Percentiles rank a stretch among this genome's conserved stretches.
phyloP scores from a whole-genome alignment of 805 yeast species.

The Candida loeiensis region DNA sequence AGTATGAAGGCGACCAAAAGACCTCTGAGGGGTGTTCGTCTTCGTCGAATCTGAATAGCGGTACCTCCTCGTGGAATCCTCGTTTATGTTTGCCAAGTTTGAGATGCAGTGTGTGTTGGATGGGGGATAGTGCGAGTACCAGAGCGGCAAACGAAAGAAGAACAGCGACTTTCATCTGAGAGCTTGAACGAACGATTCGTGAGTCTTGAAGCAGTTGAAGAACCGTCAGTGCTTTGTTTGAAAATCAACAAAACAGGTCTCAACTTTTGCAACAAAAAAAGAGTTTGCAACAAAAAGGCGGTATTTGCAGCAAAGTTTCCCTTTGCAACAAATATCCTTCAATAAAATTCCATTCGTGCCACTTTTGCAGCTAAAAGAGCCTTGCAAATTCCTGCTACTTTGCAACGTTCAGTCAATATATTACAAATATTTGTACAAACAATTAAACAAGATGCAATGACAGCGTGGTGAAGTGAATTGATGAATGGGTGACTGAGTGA shows the following conservation, averaged over 20 bases:
- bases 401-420: slow-evolving; percentile 1
- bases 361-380: too few relatives aligned
- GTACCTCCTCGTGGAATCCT: slow-evolving; percentile 30
- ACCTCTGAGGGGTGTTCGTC: slow-evolving; percentile 26
- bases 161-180: neutral
- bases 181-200: too few relatives aligned
- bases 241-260: neutral
- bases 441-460: slow-evolving; percentile 7
- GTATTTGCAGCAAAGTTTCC: too few relatives aligned
- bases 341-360: too few relatives aligned
- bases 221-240: neutral
- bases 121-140: neutral
- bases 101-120: slow-evolving; percentile 1
- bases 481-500: neutral
- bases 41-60: slow-evolving; percentile 24
- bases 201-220: neutral
- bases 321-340: too few relatives aligned
- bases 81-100: slow-evolving; percentile 11
- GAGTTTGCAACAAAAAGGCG: neutral
- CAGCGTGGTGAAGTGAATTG: slow-evolving; percentile 1
- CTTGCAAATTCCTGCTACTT: too few relatives aligned
- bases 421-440: slow-evolving; percentile 5
- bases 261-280: neutral
- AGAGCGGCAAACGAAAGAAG: neutral
- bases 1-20: slow-evolving; percentile 29